Conservation (phyloP, 2,329 filamentous ascomycete genomes). For the Cladosporium sp. region DNA sequence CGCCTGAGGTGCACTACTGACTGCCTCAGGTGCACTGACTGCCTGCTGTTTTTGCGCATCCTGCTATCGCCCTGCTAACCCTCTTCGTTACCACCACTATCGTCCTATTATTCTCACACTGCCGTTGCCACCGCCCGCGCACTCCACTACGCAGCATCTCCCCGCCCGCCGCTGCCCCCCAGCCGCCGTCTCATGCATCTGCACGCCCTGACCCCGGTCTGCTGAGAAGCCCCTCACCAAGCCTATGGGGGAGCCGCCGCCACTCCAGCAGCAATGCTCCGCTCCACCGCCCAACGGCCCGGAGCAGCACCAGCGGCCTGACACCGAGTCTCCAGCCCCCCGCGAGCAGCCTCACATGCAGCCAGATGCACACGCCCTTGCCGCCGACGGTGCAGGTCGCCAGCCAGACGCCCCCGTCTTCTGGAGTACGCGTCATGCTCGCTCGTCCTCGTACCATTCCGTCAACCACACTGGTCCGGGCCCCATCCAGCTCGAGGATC, state of each 20-base stretch:
- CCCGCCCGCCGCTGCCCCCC: no score
- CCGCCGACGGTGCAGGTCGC: neutral
- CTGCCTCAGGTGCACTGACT: no score
- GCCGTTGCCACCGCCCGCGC: no score
- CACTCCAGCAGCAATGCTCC: conserved; percentile 7
- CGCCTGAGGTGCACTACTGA: no score
- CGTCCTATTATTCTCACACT: no score
- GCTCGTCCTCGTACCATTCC: conserved; percentile 30
- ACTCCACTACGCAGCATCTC: no score
- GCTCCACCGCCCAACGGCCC: conserved; percentile 6
- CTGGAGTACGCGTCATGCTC: conserved; percentile 37
- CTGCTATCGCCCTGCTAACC: no score
- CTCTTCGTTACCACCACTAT: no score
- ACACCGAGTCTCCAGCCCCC: neutral
- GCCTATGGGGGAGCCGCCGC: conserved; percentile 8
- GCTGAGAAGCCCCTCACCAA: conserved; percentile 3
- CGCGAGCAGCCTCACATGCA: neutral
- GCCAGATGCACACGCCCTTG: neutral
- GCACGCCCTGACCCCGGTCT: conserved; percentile 3
- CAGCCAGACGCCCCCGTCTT: conserved; percentile 37
- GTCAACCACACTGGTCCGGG: conserved; percentile 30
- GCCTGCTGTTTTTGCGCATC: no score
- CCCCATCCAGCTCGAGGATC: conserved; percentile 57
- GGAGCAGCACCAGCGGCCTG: neutral
- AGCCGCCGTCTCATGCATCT: conserved; percentile 5